Evolutionary conservation across 1,284 basidiomycete species (phyloP), one percentile per base, ranked within the genome.

Genomic region (Mrakiaceae sp.): DNA sequence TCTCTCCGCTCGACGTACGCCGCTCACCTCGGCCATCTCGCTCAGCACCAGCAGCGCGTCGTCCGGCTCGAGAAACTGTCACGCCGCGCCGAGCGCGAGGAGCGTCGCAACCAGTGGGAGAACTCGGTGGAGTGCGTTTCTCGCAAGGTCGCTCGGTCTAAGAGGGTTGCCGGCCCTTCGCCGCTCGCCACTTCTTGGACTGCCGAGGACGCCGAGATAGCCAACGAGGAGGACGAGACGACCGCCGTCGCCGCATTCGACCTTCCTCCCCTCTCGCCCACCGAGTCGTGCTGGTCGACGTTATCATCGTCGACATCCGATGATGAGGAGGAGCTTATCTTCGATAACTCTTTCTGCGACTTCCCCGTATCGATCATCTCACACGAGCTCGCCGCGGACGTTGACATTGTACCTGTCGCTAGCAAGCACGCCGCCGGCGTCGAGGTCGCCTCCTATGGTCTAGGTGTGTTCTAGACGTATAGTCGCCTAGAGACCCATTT

Each of bases 1-100:
- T 58, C 60, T 14, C 51, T 64, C 46, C 52, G 63, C 6, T 10
- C 50, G 11, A 54, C 58, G 43, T 64, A 64, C 58, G 52, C 58
- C 11, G 49, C 47, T 40, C 63, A 64, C 49, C 51, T 64, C n/a
- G 47, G 52, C 12, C 16, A 27, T 14, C 47, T 49, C 56, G 27
- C 40, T 11, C 46, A 49, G 43, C 39, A 39, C 46, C 51, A 54
- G 52, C 10, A 46, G 7, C 39, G 42, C 14, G 51, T 60, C 58
- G 53, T n/a, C 39, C 4, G 39, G 9, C 49, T 60, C 46, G 58
- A 64, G 47, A 50, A 51, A 4, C 63, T 64, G 42, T 47, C 60
- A 14, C 46, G 58, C 50, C 56, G 57, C 9, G 54, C 54, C 52
- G 63, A 64, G 42, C 46, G 58, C 7, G 63, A 64, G 46, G 61